Evolutionary conservation across 2,329 filamentous ascomycete species (phyloP).

Genomic region (Cryphonectria japonica): DNA sequence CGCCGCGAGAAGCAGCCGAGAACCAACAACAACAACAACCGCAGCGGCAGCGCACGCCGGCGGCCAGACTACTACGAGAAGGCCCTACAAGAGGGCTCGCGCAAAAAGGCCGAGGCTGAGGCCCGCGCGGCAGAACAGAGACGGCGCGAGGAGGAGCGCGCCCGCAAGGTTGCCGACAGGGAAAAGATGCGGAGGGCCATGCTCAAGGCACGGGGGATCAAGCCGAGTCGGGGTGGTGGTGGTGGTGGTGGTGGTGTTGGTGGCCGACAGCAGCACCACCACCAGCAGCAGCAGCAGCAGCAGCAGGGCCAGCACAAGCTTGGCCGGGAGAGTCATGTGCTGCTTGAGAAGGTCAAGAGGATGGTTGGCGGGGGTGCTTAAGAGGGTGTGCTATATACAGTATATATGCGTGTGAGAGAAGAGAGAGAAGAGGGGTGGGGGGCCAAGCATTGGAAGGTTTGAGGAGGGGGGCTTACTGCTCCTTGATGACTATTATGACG

Average conservation of each 20-base stretch:
- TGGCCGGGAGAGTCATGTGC: slow-evolving; percentile 76
- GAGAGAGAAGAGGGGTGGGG: too few species aligned
- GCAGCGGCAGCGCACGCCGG: slow-evolving; percentile 29
- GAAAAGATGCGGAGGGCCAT: slow-evolving; percentile 68
- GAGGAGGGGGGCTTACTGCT: not conserved
- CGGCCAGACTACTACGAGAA: slow-evolving; percentile 67
- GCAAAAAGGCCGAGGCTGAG: slow-evolving; percentile 48
- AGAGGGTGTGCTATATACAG: not conserved
- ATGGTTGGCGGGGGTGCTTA: slow-evolving; percentile 55
- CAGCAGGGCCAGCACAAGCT: slow-evolving; percentile 76
- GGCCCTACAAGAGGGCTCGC: slow-evolving; percentile 56
- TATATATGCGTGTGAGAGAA: too few species aligned
- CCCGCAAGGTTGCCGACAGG: slow-evolving; percentile 67
- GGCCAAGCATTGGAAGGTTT: too few species aligned
- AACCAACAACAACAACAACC: too few species aligned
- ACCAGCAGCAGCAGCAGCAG: slow-evolving; percentile 29
- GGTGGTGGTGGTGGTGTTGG: slow-evolving; percentile 59
- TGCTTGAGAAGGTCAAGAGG: slow-evolving; percentile 78
- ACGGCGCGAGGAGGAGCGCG: slow-evolving; percentile 63
- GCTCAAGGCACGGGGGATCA: slow-evolving; percentile 70
- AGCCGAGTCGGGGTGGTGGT: slow-evolving; percentile 42
- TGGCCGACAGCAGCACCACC: too few species aligned
- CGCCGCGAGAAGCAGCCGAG: not conserved
- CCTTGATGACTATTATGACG: not conserved
- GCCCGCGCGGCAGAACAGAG: slow-evolving; percentile 46